Conservation (phyloP, 2,329 filamentous ascomycete species). For the Venturia aucupariae region DNA sequence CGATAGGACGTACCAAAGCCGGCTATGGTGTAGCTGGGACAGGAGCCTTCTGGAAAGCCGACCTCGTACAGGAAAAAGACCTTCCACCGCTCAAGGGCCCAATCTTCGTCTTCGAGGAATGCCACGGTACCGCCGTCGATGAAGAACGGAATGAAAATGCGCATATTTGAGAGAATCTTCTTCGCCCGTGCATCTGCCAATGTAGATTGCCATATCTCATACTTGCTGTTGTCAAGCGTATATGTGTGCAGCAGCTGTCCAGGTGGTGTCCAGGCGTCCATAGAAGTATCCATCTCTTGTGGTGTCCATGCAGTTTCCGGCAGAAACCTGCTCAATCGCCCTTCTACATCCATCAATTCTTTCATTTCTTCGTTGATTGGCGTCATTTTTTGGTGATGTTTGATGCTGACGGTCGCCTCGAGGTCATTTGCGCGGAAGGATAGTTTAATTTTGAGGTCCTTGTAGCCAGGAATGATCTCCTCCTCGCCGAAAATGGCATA, state of each 20-base stretch:
- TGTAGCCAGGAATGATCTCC: slow-evolving; percentile 85
- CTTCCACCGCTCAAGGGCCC: slow-evolving; percentile 73
- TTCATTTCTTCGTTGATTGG: slow-evolving; percentile 61
- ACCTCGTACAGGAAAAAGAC: slow-evolving; percentile 61
- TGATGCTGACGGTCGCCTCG: slow-evolving; percentile 63
- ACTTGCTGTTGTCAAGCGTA: slow-evolving; percentile 48
- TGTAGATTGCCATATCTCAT: slow-evolving; percentile 76
- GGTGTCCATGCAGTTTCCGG: slow-evolving; percentile 51
- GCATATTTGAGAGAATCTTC: slow-evolving; percentile 67
- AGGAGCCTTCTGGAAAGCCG: background rate
- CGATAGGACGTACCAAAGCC: slow-evolving; percentile 89
- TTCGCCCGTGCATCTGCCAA: slow-evolving; percentile 61
- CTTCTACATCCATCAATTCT: slow-evolving; percentile 30
- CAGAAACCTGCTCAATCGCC: slow-evolving; percentile 40
- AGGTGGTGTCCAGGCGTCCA: slow-evolving; percentile 54
- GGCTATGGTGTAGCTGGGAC: slow-evolving; percentile 58
- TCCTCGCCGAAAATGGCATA: slow-evolving; percentile 83
- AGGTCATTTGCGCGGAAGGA: slow-evolving; percentile 65
- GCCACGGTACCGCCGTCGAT: slow-evolving; percentile 88
- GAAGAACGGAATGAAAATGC: slow-evolving; percentile 75
- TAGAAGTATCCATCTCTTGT: slow-evolving; percentile 22
- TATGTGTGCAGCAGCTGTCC: slow-evolving; percentile 62
- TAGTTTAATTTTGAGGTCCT: slow-evolving; percentile 66
- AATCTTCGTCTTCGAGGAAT: slow-evolving; percentile 56
- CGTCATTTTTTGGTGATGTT: slow-evolving; percentile 50